phyloP scores from a whole-genome alignment of 805 yeast species.

The Ogataea polymorpha region DNA sequence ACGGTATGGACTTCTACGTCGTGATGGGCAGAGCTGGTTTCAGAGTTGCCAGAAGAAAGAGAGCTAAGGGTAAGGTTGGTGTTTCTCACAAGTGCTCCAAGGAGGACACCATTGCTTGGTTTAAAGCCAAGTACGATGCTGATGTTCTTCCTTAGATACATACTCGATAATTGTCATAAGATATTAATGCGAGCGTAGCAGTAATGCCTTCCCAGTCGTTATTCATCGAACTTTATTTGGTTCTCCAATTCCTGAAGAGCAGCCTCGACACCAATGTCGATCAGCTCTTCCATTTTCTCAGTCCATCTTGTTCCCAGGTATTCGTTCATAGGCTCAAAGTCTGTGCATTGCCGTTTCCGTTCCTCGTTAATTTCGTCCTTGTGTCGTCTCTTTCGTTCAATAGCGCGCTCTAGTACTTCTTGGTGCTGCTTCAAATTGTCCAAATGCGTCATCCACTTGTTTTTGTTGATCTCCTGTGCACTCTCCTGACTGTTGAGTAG shows the following conservation, averaged over 20 bases:
- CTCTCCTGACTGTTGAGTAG: slow-evolving; percentile 23
- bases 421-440: slow-evolving; percentile 32
- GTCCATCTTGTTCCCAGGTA: slow-evolving; percentile 50
- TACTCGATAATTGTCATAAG: slow-evolving; percentile 14
- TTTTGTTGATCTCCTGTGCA: slow-evolving; percentile 18
- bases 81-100: slow-evolving; percentile 86
- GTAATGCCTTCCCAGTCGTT: background rate
- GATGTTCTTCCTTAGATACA: slow-evolving; percentile 51
- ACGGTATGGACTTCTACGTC: slow-evolving; percentile 99
- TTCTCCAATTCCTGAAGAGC: slow-evolving; percentile 22
- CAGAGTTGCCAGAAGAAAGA: slow-evolving; percentile 98
- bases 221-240: background rate
- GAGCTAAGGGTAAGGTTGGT: slow-evolving; percentile 85
- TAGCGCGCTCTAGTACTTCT: slow-evolving; percentile 26
- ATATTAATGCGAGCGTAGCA: slow-evolving; percentile 1
- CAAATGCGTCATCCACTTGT: slow-evolving; percentile 38
- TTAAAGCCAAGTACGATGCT: slow-evolving; percentile 99
- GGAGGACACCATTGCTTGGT: slow-evolving; percentile 96
- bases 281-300: slow-evolving; percentile 40
- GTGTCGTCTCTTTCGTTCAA: slow-evolving; percentile 37
- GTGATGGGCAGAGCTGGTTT: slow-evolving; percentile 99
- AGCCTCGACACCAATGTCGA: slow-evolving; percentile 38
- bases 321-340: slow-evolving; percentile 42
- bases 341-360: slow-evolving; percentile 43
- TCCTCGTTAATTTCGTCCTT: slow-evolving; percentile 41